Evolutionary conservation across 345 rosid genomes (phyloP), one percentile per base, ranked within the genome.

Genomic region (Hirschfeldia incana): DNA sequence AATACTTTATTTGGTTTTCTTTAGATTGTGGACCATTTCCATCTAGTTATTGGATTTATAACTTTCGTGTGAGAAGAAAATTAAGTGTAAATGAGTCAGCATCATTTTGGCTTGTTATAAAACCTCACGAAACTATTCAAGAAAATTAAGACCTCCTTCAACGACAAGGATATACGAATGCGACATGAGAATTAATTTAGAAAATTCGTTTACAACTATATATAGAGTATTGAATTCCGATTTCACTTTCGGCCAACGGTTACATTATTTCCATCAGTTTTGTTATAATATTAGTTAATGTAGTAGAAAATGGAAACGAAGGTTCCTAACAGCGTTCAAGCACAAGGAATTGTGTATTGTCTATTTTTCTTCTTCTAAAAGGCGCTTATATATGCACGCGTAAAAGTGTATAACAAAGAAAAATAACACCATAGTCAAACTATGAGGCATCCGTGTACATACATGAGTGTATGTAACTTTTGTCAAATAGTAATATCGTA

Each of bases 51-150:
- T 69, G 80, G 26, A 29, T 74, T 26, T 65, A 36, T n/a, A 26
- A 65, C 70, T 76, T 76, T 8, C 2, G 13, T 30, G 33, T 63
- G 55, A 51, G 57, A 49, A 77, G 12, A 39, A 61, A 26, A 69
- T 46, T n/a, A 15, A 77, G 65, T 77, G 80, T 77, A 70, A 63
- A 70, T 70, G 80, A 77, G 59, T 77, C 76, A 77, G 80, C 75
- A 63, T 33, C 32, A 55, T 70, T 70, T 77, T 77, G 76, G 71
- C 75, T 27, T 70, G 53, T 37, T 77, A 51, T 27, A 9, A 51
- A 64, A 63, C 13, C 46, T 70, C 80, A 26, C 27, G 26, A 77
- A 70, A 77, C 70, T 62, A 27, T 70, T 46, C 9, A 8, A 69
- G 69, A 46, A 69, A 76, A 44, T 69, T 44, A 69, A 69, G 53